A percentile compares a stretch with the other conserved stretches of the same genome.
phyloP scores from a whole-genome alignment of 2,329 filamentous ascomycete genomes.

The Microascus cirrosus region DNA sequence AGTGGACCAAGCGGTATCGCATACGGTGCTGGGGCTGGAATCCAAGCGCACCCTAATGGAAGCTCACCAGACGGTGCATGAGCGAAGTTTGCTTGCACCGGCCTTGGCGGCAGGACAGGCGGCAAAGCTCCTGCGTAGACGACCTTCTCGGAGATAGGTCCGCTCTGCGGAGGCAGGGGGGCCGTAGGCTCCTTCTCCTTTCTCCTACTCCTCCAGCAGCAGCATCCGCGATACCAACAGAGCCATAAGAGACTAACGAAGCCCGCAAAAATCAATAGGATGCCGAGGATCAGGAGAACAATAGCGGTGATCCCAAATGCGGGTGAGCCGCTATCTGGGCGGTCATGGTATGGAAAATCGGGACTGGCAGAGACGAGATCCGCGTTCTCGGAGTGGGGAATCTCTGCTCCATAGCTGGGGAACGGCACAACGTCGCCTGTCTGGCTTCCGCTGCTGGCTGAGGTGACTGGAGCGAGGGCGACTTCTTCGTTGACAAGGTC shows the following conservation, averaged over 20 bases:
- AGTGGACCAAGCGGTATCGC: no score
- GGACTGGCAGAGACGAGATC: not conserved
- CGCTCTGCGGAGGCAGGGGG: not conserved
- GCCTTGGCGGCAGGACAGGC: not conserved
- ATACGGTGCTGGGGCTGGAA: no score
- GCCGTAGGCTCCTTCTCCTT: not conserved
- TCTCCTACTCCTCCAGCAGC: conserved; percentile 1
- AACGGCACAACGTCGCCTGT: conserved; percentile 1
- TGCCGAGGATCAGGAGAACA: not conserved
- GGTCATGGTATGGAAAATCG: no score
- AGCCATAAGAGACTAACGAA: not conserved
- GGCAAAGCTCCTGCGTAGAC: not conserved
- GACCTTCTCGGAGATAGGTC: not conserved
- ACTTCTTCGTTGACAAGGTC: conserved; percentile 63
- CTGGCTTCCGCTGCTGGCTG: conserved; percentile 34
- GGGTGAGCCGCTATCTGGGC: not conserved
- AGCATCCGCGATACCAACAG: not conserved
- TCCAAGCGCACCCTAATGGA: no score
- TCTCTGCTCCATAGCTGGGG: not conserved
- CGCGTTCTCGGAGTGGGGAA: not conserved
- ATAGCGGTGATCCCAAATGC: not conserved
- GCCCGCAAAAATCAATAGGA: not conserved
- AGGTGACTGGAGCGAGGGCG: conserved; percentile 57
- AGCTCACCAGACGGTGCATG: no score
- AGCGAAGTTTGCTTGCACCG: no score